Evolutionary conservation across 2,329 filamentous ascomycete species (phyloP), one percentile per base, ranked within the genome.

Genomic region (Xylogone sp.): DNA sequence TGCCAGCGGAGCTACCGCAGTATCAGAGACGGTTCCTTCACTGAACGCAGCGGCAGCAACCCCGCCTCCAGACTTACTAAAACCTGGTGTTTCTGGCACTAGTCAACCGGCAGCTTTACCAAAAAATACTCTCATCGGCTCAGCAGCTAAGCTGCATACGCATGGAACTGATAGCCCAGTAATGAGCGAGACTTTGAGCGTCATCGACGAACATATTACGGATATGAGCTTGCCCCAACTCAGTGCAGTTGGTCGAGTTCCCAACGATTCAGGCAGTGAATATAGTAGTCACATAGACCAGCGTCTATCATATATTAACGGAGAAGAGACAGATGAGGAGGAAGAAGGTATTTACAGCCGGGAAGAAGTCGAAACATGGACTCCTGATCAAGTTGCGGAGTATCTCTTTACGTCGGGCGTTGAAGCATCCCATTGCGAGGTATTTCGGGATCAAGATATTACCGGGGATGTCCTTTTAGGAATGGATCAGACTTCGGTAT

Each of bases 181-280:
- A 46, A 87, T 97, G 75, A 91, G 92, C 66, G 92, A 97, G 68
- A 97, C 93, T 0, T 73, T 97, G 48, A 96, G 91, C 64, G 93
- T 97, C 53, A 97, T 97, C 62, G 87, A 97, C 68, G 93, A 97
- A 70, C 93, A 97, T 66, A 96, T 97, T 61, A 96, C 90, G 42
- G 88, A 96, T 67, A 81, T 97, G 57, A 75, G 80, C 55, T 79
- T 78, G 18, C 72, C 79, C 6, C 72, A 75, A 4, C 57, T 62
- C 43, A 61, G 58, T 48, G 52, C 55, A n/a, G 54, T 50, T 20
- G 79, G 81, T 56, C 73, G 81, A 58, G 70, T 72, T 48, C 71
- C 77, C 43, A 90, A 84, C 56, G 90, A 95, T 68, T 95, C 91
- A 2, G 88, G 86, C 46, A 96, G 90, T 71, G 90, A 96, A 67